Conservation (phyloP, 805 yeast species). For the Myxozyma neotropica region DNA sequence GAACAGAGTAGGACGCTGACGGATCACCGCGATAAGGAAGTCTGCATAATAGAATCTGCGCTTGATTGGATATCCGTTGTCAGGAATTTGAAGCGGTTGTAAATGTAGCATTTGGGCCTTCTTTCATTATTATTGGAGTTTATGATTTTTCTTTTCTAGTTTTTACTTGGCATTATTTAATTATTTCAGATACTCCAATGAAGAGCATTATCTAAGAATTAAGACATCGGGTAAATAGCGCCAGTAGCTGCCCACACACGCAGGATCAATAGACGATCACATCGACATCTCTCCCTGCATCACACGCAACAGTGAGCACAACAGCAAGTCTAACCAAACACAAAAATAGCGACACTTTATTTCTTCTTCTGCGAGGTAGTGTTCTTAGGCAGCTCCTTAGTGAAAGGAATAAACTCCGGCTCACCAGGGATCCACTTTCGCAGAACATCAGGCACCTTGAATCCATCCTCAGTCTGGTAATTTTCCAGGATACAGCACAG, state of each 20-base stretch:
- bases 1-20: conserved; percentile 10
- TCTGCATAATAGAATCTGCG: conserved; percentile 10
- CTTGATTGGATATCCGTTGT: conserved; percentile 13
- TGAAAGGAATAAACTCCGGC: conserved; percentile 92
- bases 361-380: conserved; percentile 74
- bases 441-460: conserved; percentile 89
- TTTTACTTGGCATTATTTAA: not conserved
- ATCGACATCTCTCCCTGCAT: too few species aligned
- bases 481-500: conserved; percentile 96
- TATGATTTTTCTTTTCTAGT: not conserved
- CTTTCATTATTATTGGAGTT: not conserved
- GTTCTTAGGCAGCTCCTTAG: conserved; percentile 91
- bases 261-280: too few species aligned
- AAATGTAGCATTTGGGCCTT: not conserved
- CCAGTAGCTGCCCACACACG: too few species aligned
- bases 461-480: conserved; percentile 93
- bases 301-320: too few species aligned
- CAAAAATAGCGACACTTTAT: not conserved
- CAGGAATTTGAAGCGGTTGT: not conserved
- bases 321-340: not conserved
- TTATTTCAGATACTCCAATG: too few species aligned
- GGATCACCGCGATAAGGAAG: conserved; percentile 16
- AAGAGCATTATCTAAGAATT: not conserved
- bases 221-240: not conserved
- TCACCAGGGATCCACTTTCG: conserved; percentile 97